Evolutionary conservation across 1,284 basidiomycete species (phyloP), one percentile per base, ranked within the genome.

Genomic region (Rugosomyces carneus): DNA sequence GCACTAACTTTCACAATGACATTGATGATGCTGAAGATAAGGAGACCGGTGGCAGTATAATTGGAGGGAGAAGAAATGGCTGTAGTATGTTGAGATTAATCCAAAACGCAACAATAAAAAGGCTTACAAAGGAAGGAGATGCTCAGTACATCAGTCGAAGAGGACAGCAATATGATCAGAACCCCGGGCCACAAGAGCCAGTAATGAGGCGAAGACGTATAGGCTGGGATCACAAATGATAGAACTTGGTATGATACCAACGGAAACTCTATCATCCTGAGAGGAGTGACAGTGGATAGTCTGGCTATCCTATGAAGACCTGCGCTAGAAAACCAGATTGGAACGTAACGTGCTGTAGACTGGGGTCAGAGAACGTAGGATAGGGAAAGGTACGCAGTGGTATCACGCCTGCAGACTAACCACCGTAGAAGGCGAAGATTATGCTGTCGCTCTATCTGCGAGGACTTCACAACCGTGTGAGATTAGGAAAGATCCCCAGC

Each of bases 151-250:
- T 75, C 70, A n/a, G 70, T 62, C 54, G 75, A 72, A 45, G 72
- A 74, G 59, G 74, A 73, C 42, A 75, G 51, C 53, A 73, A 64
- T 67, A 75, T 72, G 58, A 76, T 71, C 40, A 73, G 56, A 29
- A 84, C 77, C 56, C 81, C 82, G 29, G 80, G 80, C 80, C 81
- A 85, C 32, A 85, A 66, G 24, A 82, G 67, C 80, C 81, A 83
- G 66, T 84, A 84, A 27, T 81, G 73, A 10, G 81, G 80, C 1
- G 78, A 81, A 1, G 46, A 70, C 50, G 52, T 70, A 75, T 26
- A 55, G 47, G 2, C 59, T 52, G 23, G 72, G 69, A 47, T 78
- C 68, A 2, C 53, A 65, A 76, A 74, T 4, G 69, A 68, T 56
- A 79, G 66, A 1, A 63, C 63, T 42, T 62, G 53, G 57, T 75